phyloP scores from a whole-genome alignment of 371 early-diverging fungal genomes.

The Haplosporangium sp. region DNA sequence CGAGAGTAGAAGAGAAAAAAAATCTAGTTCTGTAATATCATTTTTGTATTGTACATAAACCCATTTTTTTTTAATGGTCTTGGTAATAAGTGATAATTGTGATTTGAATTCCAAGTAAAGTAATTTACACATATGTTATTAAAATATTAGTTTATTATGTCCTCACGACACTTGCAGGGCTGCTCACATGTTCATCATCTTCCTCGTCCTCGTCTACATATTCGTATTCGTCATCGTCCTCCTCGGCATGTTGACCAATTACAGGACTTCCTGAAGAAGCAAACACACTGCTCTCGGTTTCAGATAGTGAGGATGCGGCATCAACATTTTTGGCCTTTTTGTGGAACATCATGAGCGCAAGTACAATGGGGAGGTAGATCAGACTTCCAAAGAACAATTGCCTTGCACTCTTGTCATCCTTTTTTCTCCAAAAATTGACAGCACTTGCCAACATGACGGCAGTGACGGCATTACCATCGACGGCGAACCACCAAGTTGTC shows the following conservation, averaged over 20 bases:
- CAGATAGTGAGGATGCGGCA: not conserved
- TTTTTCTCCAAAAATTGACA: slow-evolving; percentile 79
- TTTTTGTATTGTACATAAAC: slow-evolving; percentile 12
- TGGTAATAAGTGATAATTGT: too few relatives aligned
- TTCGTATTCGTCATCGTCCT: slow-evolving; percentile 51
- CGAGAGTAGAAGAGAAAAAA: not conserved
- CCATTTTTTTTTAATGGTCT: too few relatives aligned
- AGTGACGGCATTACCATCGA: slow-evolving; percentile 83
- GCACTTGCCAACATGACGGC: slow-evolving; percentile 77
- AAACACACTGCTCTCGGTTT: not conserved
- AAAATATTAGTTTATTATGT: not conserved
- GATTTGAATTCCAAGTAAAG: too few relatives aligned
- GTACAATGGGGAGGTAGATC: slow-evolving; percentile 86
- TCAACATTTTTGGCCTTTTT: slow-evolving; percentile 61
- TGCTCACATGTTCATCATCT: slow-evolving; percentile 15
- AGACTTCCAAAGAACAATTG: slow-evolving; percentile 92
- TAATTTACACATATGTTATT: too few relatives aligned
- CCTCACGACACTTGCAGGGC: slow-evolving; percentile 8
- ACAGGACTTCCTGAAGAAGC: slow-evolving; percentile 6
- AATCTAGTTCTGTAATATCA: slow-evolving; percentile 4
- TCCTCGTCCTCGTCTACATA: slow-evolving; percentile 50
- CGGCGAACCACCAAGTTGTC: slow-evolving; percentile 84
- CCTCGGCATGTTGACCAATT: slow-evolving; percentile 18
- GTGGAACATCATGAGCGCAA: slow-evolving; percentile 90
- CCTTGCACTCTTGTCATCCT: slow-evolving; percentile 85